A percentile compares a stretch with the other conserved stretches of the same genome.
Conservation (phyloP, 2,329 filamentous ascomycete genomes). For the Colletotrichum musae region DNA sequence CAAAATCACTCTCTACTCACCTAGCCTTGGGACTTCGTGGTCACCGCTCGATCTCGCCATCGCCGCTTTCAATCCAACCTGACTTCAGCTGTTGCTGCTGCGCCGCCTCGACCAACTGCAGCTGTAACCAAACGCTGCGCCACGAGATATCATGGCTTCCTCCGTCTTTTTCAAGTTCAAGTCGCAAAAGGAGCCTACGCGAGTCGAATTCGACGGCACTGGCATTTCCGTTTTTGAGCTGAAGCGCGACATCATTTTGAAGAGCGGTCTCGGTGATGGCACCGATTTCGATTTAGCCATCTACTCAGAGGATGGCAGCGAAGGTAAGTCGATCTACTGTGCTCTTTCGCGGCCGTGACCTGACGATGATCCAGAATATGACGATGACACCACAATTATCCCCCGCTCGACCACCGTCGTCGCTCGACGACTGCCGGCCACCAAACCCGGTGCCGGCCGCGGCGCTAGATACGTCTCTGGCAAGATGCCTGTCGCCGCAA, state of each 20-base stretch:
- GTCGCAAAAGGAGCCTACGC: slow-evolving; percentile 94
- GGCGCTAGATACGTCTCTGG: slow-evolving; percentile 96
- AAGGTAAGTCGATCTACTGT: slow-evolving; percentile 73
- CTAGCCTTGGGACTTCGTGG: slow-evolving; percentile 35
- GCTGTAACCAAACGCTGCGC: slow-evolving; percentile 17
- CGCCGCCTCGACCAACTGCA: slow-evolving; percentile 5
- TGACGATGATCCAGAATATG: slow-evolving; percentile 79
- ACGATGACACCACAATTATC: slow-evolving; percentile 98
- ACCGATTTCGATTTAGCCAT: slow-evolving; percentile 97
- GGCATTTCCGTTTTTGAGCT: slow-evolving; percentile 98
- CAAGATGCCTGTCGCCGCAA: slow-evolving; percentile 92
- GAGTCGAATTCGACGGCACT: slow-evolving; percentile 97
- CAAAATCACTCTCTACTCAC: slow-evolving; percentile 40
- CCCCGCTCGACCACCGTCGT: slow-evolving; percentile 95
- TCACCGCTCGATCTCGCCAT: slow-evolving; percentile 24
- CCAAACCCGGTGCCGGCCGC: slow-evolving; percentile 87
- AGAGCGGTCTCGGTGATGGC: slow-evolving; percentile 93
- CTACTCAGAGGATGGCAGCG: slow-evolving; percentile 90
- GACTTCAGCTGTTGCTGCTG: slow-evolving; percentile 15
- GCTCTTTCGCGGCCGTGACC: not conserved
- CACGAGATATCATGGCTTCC: slow-evolving; percentile 80
- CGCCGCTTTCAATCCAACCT: slow-evolving; percentile 20
- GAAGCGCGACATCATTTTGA: slow-evolving; percentile 97
- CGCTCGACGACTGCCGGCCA: slow-evolving; percentile 86
- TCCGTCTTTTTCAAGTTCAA: slow-evolving; percentile 99